These are phyloP conservation scores for Allantophomopsis cytisporea DNA, from an alignment of 2,329 filamentous ascomycete genomes.

Conservation along the genomic window DNA sequence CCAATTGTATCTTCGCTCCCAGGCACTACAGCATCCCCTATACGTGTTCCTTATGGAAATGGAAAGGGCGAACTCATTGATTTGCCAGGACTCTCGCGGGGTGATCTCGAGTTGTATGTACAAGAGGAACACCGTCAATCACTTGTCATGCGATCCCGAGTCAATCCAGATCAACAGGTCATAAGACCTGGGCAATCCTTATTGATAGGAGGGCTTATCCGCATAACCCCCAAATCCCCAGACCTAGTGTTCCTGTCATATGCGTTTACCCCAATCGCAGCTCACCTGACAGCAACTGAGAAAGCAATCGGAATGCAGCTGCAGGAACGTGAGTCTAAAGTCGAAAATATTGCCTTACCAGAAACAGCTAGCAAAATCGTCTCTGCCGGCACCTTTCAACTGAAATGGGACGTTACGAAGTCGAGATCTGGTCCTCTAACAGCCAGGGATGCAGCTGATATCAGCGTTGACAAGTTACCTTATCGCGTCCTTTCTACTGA, in stretches of 20 bases:
- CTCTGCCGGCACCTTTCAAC: constrained; percentile 60
- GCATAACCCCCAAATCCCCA: constrained; percentile 64
- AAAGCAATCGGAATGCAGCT: constrained; percentile 68
- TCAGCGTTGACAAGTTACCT: constrained; percentile 56
- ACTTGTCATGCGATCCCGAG: constrained; percentile 66
- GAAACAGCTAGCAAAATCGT: constrained; percentile 43
- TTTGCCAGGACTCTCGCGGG: constrained; percentile 71
- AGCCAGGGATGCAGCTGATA: constrained; percentile 42
- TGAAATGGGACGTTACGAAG: constrained; percentile 76
- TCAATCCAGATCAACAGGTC: constrained; percentile 58
- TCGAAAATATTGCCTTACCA: constrained; percentile 49
- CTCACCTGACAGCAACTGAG: constrained; percentile 65
- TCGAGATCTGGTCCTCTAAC: constrained; percentile 63
- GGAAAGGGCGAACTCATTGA: constrained; percentile 87
- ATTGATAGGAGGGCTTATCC: constrained; percentile 72
- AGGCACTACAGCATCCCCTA: constrained; percentile 90
- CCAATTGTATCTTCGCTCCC: constrained; percentile 77
- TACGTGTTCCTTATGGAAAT: constrained; percentile 78
- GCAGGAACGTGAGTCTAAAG: constrained; percentile 42
- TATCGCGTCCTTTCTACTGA: constrained; percentile 73
- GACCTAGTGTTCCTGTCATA: constrained; percentile 63
- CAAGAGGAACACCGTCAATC: constrained; percentile 47
- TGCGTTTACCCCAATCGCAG: constrained; percentile 66
- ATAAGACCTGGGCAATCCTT: constrained; percentile 70
- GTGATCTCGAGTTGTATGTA: constrained; percentile 59